These are phyloP conservation scores for Russula ochroleuca DNA, from an alignment of 768 basidiomycete genomes.

Conservation along the genomic window DNA sequence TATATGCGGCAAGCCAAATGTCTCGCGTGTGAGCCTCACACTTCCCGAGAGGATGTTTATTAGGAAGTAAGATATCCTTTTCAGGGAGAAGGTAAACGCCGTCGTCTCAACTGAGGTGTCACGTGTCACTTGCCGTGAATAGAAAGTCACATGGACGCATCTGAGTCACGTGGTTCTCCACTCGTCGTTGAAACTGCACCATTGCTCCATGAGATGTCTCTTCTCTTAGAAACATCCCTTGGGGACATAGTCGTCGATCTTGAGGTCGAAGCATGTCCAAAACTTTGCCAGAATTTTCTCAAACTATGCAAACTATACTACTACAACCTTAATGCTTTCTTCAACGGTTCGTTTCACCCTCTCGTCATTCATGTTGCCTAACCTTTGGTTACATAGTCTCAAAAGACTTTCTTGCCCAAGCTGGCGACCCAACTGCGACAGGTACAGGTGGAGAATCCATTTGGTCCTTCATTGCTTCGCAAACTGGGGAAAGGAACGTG, in stretches of 20 bases:
- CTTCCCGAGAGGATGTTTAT: no score
- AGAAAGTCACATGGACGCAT: neutral
- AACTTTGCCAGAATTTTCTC: conserved; percentile 91
- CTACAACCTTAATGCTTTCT: conserved; percentile 96
- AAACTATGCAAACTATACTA: conserved; percentile 97
- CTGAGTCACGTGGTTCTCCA: neutral
- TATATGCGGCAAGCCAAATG: no score
- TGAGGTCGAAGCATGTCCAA: conserved; percentile 85
- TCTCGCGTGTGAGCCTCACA: no score
- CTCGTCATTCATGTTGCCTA: neutral
- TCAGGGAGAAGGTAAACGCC: no score
- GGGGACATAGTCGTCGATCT: conserved; percentile 97
- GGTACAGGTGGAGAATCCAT: conserved; percentile 92
- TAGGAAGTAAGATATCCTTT: no score
- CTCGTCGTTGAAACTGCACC: neutral
- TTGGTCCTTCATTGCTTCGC: conserved; percentile 67
- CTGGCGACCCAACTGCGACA: conserved; percentile 93
- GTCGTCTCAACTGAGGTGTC: no score
- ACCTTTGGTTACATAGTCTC: conserved; percentile 57
- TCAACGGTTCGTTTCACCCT: conserved; percentile 65
- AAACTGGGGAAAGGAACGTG: conserved; percentile 35
- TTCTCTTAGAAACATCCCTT: conserved; percentile 92
- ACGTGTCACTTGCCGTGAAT: no score
- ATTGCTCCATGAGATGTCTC: conserved; percentile 66
- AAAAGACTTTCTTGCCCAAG: conserved; percentile 94